These are phyloP conservation scores for Penicillium bialowiezense DNA, from an alignment of 495 filamentous ascomycete species.

Conservation along the genomic window DNA sequence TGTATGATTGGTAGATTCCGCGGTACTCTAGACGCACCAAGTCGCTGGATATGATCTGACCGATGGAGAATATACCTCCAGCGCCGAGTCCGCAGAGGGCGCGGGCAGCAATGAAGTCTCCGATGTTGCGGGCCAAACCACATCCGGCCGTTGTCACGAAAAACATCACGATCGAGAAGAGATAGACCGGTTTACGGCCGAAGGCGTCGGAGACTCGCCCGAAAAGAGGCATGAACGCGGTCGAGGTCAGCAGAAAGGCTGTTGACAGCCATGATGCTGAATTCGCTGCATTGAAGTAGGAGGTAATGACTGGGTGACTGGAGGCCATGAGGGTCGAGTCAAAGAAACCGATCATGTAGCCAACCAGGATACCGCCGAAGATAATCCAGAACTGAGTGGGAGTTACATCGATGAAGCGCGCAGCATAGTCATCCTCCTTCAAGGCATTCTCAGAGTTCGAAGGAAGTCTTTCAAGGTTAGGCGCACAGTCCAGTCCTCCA, in stretches of 20 bases:
- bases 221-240: slow-evolving; percentile 69
- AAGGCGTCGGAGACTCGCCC: slow-evolving; percentile 70
- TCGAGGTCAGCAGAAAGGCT: slow-evolving; percentile 73
- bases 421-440: slow-evolving; percentile 24
- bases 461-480: slow-evolving; percentile 23
- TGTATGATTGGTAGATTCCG: slow-evolving; percentile 71
- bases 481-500: slow-evolving; percentile 31
- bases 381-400: slow-evolving; percentile 51
- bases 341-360: slow-evolving; percentile 58
- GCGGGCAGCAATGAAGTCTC: slow-evolving; percentile 68
- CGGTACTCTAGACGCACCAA: slow-evolving; percentile 73
- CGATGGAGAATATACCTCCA: slow-evolving; percentile 70
- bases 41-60: slow-evolving; percentile 70
- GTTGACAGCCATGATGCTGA: slow-evolving; percentile 79
- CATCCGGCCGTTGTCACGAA: slow-evolving; percentile 69
- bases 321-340: slow-evolving; percentile 81
- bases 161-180: slow-evolving; percentile 63
- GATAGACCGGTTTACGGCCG: slow-evolving; percentile 66
- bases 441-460: slow-evolving; percentile 5
- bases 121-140: slow-evolving; percentile 66
- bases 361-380: slow-evolving; percentile 46
- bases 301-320: slow-evolving; percentile 77
- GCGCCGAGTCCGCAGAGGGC: slow-evolving; percentile 74
- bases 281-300: slow-evolving; percentile 72
- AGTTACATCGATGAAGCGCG: slow-evolving; percentile 45